phyloP scores from a whole-genome alignment of 306 rosid genomes.

The Nissolia schottii region DNA sequence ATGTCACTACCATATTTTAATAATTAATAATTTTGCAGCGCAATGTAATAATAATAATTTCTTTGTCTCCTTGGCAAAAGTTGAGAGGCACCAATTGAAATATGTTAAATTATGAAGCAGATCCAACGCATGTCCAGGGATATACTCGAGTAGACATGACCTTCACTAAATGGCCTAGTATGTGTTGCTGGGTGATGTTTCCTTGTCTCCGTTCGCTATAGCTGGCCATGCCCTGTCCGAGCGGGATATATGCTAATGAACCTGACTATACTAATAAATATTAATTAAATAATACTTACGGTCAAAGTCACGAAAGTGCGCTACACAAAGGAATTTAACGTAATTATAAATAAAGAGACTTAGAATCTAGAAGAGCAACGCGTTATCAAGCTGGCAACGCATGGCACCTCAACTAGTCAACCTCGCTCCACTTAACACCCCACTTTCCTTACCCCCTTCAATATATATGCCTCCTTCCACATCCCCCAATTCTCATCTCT shows the following conservation, averaged over 20 bases:
- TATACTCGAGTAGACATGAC: background rate
- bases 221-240: constrained; percentile 16
- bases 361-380: constrained; percentile 18
- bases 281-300: too few species aligned
- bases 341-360: too few species aligned
- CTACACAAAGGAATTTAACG: background rate
- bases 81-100: too few species aligned
- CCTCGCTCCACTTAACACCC: background rate
- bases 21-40: too few species aligned
- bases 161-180: background rate
- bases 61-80: too few species aligned
- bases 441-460: background rate
- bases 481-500: background rate
- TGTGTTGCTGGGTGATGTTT: background rate
- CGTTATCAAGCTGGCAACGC: constrained; percentile 38
- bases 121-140: background rate
- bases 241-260: background rate
- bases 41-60: too few species aligned
- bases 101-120: background rate
- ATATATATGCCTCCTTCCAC: constrained; percentile 13
- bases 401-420: background rate
- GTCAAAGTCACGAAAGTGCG: background rate
- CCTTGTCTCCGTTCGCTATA: background rate
- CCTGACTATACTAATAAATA: background rate
- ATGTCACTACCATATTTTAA: too few species aligned